phyloP scores from a whole-genome alignment of 2,329 filamentous ascomycete species.

The Grosmannia clavigera region DNA sequence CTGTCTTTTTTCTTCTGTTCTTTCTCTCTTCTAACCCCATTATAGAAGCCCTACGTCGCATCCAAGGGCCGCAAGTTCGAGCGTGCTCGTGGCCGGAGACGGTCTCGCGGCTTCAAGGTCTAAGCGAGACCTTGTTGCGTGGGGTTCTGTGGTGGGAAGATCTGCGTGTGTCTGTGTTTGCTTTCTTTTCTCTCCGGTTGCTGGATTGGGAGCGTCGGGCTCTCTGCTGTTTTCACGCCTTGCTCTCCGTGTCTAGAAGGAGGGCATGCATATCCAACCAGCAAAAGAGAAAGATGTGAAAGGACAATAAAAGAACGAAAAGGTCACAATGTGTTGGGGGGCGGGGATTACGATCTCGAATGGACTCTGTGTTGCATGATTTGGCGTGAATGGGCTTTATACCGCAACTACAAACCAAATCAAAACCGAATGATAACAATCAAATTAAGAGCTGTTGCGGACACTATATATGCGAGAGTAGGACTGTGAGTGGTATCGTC shows the following conservation, averaged over 20 bases:
- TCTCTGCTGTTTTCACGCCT: background rate
- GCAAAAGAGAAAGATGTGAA: background rate
- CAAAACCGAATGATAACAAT: background rate
- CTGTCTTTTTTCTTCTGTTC: background rate
- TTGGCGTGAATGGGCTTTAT: constrained; percentile 7
- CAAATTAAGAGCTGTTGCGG: background rate
- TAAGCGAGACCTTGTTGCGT: constrained; percentile 33
- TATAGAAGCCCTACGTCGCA: constrained; percentile 85
- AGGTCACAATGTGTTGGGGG: background rate
- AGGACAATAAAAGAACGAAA: background rate
- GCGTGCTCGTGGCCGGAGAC: constrained; percentile 95
- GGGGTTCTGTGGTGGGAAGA: background rate
- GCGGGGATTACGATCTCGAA: background rate
- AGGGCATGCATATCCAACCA: background rate
- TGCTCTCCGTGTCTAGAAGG: background rate
- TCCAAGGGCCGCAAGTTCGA: constrained; percentile 99
- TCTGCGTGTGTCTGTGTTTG: background rate
- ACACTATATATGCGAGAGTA: too few species aligned
- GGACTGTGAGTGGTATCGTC: background rate
- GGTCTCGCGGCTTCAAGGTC: constrained; percentile 99
- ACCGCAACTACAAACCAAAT: constrained; percentile 2
- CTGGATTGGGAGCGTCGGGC: background rate
- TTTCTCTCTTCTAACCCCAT: constrained; percentile 20
- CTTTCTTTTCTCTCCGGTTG: constrained; percentile 1
- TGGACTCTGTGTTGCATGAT: constrained; percentile 1